A percentile compares a stretch with the other conserved stretches of the same genome.
Conservation (phyloP, 768 basidiomycete genomes). For the Leucosporidium creatinivorum region DNA sequence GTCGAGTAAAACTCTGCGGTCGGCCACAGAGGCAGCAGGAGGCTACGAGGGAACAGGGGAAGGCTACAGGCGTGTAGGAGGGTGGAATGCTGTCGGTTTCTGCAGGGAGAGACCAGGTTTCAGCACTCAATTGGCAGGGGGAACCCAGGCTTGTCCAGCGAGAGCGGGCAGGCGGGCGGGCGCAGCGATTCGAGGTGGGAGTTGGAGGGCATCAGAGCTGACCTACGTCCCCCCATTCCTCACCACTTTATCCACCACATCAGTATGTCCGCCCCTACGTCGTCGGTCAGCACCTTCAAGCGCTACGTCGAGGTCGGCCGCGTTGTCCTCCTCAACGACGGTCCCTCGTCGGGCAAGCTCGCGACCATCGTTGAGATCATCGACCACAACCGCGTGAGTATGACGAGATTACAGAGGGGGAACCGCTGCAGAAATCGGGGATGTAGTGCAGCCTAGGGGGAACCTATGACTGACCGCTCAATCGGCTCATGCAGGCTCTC, state of each 20-base stretch:
- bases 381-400: slow-evolving; percentile 91
- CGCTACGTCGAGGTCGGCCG: slow-evolving; percentile 98
- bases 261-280: slow-evolving; percentile 15
- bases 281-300: slow-evolving; percentile 59
- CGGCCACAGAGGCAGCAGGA: no score
- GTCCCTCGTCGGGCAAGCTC: slow-evolving; percentile 76
- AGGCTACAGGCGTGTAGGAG: no score
- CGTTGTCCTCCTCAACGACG: slow-evolving; percentile 88
- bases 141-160: no score
- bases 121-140: no score
- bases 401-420: no score
- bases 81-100: no score
- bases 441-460: background rate
- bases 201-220: background rate
- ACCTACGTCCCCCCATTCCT: background rate
- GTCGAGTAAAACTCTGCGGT: no score
- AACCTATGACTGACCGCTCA: background rate
- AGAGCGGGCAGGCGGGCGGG: no score
- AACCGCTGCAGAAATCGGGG: background rate
- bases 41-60: no score
- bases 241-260: background rate
- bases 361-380: slow-evolving; percentile 96
- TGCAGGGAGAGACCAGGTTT: no score
- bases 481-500: slow-evolving; percentile 58
- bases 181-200: no score